Conservation (phyloP, 352 stramenopile species). For the Globisporangium sylvaticum region DNA sequence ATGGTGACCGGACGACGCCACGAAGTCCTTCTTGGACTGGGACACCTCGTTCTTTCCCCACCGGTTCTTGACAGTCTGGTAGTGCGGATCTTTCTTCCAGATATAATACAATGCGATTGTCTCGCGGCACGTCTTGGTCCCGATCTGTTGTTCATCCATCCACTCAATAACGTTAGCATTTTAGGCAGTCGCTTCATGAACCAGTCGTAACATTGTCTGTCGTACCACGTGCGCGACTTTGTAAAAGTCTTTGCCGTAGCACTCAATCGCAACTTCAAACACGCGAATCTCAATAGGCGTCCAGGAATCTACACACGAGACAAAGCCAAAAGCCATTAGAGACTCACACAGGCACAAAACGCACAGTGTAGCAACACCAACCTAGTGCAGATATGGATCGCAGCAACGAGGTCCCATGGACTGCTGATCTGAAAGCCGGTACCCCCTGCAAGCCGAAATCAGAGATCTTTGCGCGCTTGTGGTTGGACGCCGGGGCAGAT, state of each 20-base stretch:
- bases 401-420: conserved; percentile 43
- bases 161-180: conserved; percentile 1
- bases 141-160: conserved; percentile 37
- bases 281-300: conserved; percentile 74
- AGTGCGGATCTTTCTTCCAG: conserved; percentile 87
- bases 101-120: conserved; percentile 86
- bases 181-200: neutral
- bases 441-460: conserved; percentile 57
- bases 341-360: neutral
- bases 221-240: conserved; percentile 64
- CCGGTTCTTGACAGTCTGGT: conserved; percentile 75
- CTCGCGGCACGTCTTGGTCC: conserved; percentile 62
- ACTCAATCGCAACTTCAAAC: conserved; percentile 84
- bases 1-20: conserved; percentile 9
- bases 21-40: conserved; percentile 26
- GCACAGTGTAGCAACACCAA: neutral
- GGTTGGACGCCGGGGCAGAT: conserved; percentile 26
- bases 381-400: conserved; percentile 22
- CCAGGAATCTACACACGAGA: conserved; percentile 55
- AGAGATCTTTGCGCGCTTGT: conserved; percentile 47
- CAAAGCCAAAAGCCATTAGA: neutral
- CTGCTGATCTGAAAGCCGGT: conserved; percentile 40
- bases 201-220: neutral
- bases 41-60: conserved; percentile 47
- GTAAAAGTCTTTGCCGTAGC: conserved; percentile 83